These are phyloP conservation scores for Candida labiduridarum DNA, from an alignment of 1,139 yeast species.

Conservation along the genomic window DNA sequence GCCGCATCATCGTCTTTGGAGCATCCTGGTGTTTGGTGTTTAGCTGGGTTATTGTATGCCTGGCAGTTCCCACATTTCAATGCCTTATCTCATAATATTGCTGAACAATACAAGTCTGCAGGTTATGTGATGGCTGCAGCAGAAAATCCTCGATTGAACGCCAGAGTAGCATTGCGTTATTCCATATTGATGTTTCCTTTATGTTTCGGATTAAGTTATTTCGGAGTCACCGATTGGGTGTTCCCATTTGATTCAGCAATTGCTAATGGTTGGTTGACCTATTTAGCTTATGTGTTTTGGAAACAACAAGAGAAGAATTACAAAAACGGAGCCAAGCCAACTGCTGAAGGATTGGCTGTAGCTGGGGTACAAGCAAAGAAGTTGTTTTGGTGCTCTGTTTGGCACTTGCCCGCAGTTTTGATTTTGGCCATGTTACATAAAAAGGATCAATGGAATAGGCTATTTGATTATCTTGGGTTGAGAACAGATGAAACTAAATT, in stretches of 20 bases:
- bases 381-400: slow-evolving; percentile 91
- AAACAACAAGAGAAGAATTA: slow-evolving; percentile 66
- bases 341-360: slow-evolving; percentile 54
- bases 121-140: slow-evolving; percentile 98
- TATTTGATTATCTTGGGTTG: slow-evolving; percentile 29
- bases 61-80: slow-evolving; percentile 99
- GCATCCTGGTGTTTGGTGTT: slow-evolving; percentile 94
- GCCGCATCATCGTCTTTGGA: slow-evolving; percentile 83
- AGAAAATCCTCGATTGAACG: slow-evolving; percentile 88
- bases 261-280: slow-evolving; percentile 84
- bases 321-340: slow-evolving; percentile 37
- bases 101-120: slow-evolving; percentile 85
- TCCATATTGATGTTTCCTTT: slow-evolving; percentile 90
- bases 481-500: not conserved
- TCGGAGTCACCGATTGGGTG: slow-evolving; percentile 78
- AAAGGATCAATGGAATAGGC: slow-evolving; percentile 92
- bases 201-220: slow-evolving; percentile 81
- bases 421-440: slow-evolving; percentile 93
- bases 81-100: slow-evolving; percentile 83
- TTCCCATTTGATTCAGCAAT: slow-evolving; percentile 80
- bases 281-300: slow-evolving; percentile 84
- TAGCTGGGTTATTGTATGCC: slow-evolving; percentile 86
- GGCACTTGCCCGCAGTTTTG: slow-evolving; percentile 89
- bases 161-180: slow-evolving; percentile 89
- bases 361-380: slow-evolving; percentile 76